Conservation (phyloP, 1,139 yeast species). For the Suhomyces wounanorum region DNA sequence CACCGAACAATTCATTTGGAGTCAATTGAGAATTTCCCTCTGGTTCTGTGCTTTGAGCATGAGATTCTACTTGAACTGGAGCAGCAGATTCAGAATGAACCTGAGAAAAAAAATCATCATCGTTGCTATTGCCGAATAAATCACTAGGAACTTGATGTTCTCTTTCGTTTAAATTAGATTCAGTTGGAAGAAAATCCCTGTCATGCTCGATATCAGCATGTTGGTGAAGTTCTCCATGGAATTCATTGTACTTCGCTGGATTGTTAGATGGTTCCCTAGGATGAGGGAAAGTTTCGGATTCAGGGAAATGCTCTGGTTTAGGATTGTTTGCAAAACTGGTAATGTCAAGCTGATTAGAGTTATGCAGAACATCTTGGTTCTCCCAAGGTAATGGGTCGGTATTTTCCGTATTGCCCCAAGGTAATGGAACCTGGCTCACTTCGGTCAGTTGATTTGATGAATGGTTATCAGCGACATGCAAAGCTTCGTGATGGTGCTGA, state of each 20-base stretch:
- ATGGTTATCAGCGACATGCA: neutral
- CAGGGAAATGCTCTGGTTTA: neutral
- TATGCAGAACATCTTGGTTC: neutral
- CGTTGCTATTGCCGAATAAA: conserved; percentile 6
- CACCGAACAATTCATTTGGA: conserved; percentile 20
- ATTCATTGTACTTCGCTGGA: neutral
- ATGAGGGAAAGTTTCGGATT: neutral
- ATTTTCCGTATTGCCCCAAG: neutral
- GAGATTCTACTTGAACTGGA: neutral
- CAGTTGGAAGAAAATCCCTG: neutral
- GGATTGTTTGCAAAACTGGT: neutral
- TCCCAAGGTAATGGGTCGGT: conserved; percentile 10
- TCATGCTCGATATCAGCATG: neutral
- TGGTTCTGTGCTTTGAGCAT: neutral
- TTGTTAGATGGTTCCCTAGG: neutral
- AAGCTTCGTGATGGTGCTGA: neutral
- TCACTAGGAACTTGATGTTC: neutral
- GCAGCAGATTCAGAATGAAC: neutral
- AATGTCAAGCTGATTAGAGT: neutral
- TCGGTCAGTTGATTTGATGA: neutral
- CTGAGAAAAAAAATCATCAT: conserved; percentile 1
- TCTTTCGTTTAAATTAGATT: neutral
- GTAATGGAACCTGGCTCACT: neutral
- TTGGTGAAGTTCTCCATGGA: neutral
- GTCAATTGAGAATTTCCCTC: neutral